Base-by-base conservation (phyloP, 176 grass and related monocot species). In the Dactylis glomerata region DNA sequence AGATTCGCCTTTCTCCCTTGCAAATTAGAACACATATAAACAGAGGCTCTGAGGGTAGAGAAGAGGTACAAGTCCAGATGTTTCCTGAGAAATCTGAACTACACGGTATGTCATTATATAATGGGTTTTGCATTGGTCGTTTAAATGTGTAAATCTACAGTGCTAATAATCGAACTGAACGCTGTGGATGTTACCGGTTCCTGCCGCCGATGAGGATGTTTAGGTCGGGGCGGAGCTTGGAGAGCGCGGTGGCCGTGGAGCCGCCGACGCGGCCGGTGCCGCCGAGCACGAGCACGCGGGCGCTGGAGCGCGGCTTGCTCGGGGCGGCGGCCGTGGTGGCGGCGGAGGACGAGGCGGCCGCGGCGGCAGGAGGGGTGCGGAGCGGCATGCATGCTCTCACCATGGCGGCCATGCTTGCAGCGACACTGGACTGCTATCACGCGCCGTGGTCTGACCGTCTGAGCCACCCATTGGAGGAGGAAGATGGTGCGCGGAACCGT, bases 191-290 rank as follows among this genome's bases (percentile, higher is more conserved):
- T 31, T 17, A 89, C 96, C 87, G 55, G 83, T 98, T 98, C 80
- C 91, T 93, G 75, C 89, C 91, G 1, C 76, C 91, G 28, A 98
- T 44, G 87, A 90, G 77, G 79, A 98, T 83, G 82, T 45, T 87
- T 20, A 95, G 75, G 65, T 87, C 78, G 20, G 96, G 93, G 24
- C 89, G 86, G 78, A 95, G 96, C 26, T 86, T 88, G 31, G 93
- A 94, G 17, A 98, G 93, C 24, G 91, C 93, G 70, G 86, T 67
- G 78, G 93, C 93, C 14, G 96, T 95, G 82, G 96, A 98, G 4
- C 96, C 96, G 10, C 96, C 93, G 57, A 94, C 89, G 38, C 93
- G 93, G 13, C 95, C 95, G 45, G 94, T 91, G 80, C 92, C 94
- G 4, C 94, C 94, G 6, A 97, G 44, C 41, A 97, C 81, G 38